Base-by-base conservation (phyloP, 169 alveolate species). In the Besnoitia besnoiti region DNA sequence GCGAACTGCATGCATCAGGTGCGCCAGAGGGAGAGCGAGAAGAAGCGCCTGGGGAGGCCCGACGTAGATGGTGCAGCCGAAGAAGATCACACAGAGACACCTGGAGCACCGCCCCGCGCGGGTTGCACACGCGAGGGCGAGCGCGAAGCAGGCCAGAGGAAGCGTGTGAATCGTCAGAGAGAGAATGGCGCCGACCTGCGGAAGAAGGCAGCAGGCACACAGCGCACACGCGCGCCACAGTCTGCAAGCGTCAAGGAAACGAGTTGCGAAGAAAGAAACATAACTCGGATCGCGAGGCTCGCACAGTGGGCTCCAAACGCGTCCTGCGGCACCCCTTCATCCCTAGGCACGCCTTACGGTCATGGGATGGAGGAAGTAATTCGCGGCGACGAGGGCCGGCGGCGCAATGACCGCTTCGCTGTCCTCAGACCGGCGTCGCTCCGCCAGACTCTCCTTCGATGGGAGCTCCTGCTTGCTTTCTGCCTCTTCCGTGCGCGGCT, bases 1-100 rank as follows among this genome's bases (percentile, higher is more conserved):
- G 50, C 87, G 55, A 30, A 44, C 49, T 3, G 87, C n/a, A 2
- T 42, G 87, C 87, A 77, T 37, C 35, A 77, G 87, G 55, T 40
- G 61, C 5, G 87, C 87, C 59, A 77, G 59, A 10, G 87, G 87
- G 37, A 77, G 55, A 37, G 87, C 49, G 61, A 77, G 87, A 21
- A 77, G 87, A 3, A 77, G 35, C 37, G 87, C 87, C 33, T 77
- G 87, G 14, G 87, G 87, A 19, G 87, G 87, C 12, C 87, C 87
- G 35, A 77, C 87, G 40, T 39, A 77, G 35, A 77, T 4, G 39
- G 59, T 0, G 12, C 2, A 35, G 39, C 87, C 59, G 55, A 27
- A 44, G 55, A 77, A 42, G 59, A 39, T 30, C 40, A 77, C 61
- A 39, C 61, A 77, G 35, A 77, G 1, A 19, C 49, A 42, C 61